These are phyloP conservation scores for Fraxinus anomala DNA, from an alignment of 257 asterid species.

Conservation along the genomic window DNA sequence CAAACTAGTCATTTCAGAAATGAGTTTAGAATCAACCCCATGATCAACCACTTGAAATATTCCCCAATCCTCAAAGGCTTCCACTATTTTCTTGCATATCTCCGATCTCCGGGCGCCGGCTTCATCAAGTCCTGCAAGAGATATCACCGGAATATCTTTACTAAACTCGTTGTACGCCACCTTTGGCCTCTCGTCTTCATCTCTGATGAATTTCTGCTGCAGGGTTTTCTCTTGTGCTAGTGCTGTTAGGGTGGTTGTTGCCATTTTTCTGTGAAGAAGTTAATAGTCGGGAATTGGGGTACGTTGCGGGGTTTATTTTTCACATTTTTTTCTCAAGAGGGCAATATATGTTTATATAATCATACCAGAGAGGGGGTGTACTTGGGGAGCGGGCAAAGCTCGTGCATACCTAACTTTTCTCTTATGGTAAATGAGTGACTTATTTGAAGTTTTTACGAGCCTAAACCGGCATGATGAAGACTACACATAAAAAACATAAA, in stretches of 20 bases:
- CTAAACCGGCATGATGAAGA: no score
- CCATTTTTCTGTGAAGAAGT: neutral
- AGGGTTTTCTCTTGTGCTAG: conserved; percentile 43
- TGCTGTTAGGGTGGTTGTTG: conserved; percentile 39
- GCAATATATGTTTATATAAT: neutral
- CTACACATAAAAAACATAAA: no score
- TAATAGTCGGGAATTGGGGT: conserved; percentile 4
- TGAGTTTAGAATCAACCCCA: conserved; percentile 50
- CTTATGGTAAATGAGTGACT: neutral
- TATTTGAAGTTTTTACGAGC: no score
- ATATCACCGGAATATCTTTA: conserved; percentile 78
- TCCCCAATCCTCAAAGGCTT: conserved; percentile 91
- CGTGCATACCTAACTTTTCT: neutral
- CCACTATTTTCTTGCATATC: conserved; percentile 54
- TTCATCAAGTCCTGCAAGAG: conserved; percentile 59
- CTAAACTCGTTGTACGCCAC: conserved; percentile 74
- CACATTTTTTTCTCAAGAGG: neutral
- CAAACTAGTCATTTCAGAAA: conserved; percentile 51
- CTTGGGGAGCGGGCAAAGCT: neutral
- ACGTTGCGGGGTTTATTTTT: neutral
- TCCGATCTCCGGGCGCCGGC: conserved; percentile 39
- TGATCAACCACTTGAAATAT: conserved; percentile 83
- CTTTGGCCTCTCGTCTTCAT: conserved; percentile 87
- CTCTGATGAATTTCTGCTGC: conserved; percentile 58
- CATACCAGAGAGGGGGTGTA: neutral